A percentile compares a stretch with the other conserved stretches of the same genome.
These are phyloP conservation scores for Flammula alnicola DNA, from an alignment of 1,284 basidiomycete species.

Conservation along the genomic window DNA sequence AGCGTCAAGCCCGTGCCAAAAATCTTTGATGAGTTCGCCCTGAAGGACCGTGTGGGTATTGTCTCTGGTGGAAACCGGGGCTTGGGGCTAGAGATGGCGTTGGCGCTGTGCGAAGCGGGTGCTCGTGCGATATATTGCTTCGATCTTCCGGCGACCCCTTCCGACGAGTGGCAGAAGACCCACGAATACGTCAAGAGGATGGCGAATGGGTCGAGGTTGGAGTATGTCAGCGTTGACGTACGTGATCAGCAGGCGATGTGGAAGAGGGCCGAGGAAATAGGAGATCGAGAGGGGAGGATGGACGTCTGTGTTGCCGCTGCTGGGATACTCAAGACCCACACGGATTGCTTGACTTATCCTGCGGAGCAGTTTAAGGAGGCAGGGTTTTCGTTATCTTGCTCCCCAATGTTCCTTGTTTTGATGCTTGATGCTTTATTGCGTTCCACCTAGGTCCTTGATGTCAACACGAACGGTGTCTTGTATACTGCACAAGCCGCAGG, in stretches of 20 bases:
- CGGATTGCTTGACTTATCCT: slow-evolving; percentile 73
- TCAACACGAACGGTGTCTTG: slow-evolving; percentile 80
- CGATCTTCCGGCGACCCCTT: slow-evolving; percentile 70
- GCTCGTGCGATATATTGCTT: slow-evolving; percentile 78
- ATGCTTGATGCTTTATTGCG: neutral
- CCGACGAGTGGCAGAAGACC: slow-evolving; percentile 68
- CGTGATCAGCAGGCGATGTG: slow-evolving; percentile 64
- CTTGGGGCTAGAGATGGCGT: slow-evolving; percentile 82
- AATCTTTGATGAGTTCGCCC: slow-evolving; percentile 75
- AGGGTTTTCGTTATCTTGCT: slow-evolving; percentile 1
- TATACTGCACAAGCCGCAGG: slow-evolving; percentile 83
- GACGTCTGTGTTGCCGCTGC: slow-evolving; percentile 81
- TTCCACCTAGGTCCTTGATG: slow-evolving; percentile 59
- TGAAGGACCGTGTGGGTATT: slow-evolving; percentile 75
- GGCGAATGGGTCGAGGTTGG: slow-evolving; percentile 54
- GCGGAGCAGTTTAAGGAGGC: slow-evolving; percentile 73
- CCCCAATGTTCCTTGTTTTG: neutral
- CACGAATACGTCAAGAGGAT: slow-evolving; percentile 55
- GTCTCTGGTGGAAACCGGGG: slow-evolving; percentile 83
- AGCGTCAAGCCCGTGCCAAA: slow-evolving; percentile 43
- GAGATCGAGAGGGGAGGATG: slow-evolving; percentile 65
- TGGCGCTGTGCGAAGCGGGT: slow-evolving; percentile 78
- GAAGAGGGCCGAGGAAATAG: slow-evolving; percentile 60
- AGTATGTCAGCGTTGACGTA: slow-evolving; percentile 71
- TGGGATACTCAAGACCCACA: slow-evolving; percentile 69